Base-by-base conservation (phyloP, 1,139 yeast species). In the Yamadazyma sp. region DNA sequence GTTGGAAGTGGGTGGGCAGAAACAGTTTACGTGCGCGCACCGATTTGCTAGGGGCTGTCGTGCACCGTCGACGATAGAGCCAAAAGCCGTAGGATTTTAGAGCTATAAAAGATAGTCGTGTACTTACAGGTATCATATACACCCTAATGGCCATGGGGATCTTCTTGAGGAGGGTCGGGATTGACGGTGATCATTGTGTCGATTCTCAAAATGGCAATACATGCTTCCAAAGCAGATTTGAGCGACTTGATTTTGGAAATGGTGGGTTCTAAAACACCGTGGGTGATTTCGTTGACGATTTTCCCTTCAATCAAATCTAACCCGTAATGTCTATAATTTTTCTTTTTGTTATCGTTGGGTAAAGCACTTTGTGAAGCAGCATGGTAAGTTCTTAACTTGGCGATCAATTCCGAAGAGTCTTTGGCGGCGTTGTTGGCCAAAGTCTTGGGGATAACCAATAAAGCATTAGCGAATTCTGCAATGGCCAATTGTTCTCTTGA, bases 101-200 rank as follows among this genome's bases (percentile, higher is more conserved):
- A n/a, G n/a, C n/a, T n/a, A n/a, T n/a, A n/a, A 15, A 27, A 15
- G 14, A 27, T 12, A n/a, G 30, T 27, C 30, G 30, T 27, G 30
- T 27, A 12, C 17, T 12, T 7, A 7, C 9, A 12, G 17, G 23
- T 29, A 29, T 29, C 14, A 29, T 29, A 17, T 29, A 29, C 32
- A 5, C 16, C 11, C 18, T 61, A 73, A 62, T 83, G 91, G 43
- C 62, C 87, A 58, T 84, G 92, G 38, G 94, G 95, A 55, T 86
- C 94, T 66, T 91, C 95, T 71, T 81, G 81, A 48, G 87, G 87
- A 47, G 89, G 95, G 58, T 92, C 98, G 23, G 98, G 98, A 53
- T 91, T 94, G 44, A 94, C 96, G 40, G 89, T 87, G 59, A 94
- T 92, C 95, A 92, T 89, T 41, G 98, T 94, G 64, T 94, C 99